Evolutionary conservation across 1,284 basidiomycete genomes (phyloP), one percentile per base, ranked within the genome.

Genomic region (Chalciporus sp.): DNA sequence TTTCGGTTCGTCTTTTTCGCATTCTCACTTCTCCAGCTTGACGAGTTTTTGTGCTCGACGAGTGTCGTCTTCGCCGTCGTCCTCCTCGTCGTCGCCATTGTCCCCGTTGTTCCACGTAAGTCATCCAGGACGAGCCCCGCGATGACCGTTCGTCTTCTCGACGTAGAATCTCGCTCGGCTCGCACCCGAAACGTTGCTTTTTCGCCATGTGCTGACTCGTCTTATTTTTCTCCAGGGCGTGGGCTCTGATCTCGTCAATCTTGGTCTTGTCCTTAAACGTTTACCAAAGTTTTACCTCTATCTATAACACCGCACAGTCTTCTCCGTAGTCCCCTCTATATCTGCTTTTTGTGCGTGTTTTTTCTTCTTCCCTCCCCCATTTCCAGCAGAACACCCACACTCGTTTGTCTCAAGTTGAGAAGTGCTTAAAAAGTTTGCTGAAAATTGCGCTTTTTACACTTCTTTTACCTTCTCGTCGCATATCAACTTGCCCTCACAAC

Each of bases 321-420:
- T 72, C 71, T 67, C 51, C 58, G 61, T 59, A 35, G 48, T 49
- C 52, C 56, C 47, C 53, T 50, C 55, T 50, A 53, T 57, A 53
- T 61, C 65, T 67, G 72, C 63, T 76, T 76, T 76, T 79, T 79
- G 76, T 78, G 79, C 74, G 78, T 77, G 78, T 76, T 72, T 72
- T 76, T 76, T 71, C 72, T 67, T 60, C 47, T 70, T 65, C 59
- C 54, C 40, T 19, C 29, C 45, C 55, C 40, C 49, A 47, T 47
- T 58, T 35, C 57, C 37, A 23, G 43, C 48, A 28, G 41, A 54
- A 51, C 62, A 64, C 52, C 55, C 62, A 69, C 66, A 61, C 55
- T 71, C 67, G 58, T 70, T 71, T 69, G 64, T 58, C 65, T 54
- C 61, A 37, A 28, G n/a, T 56, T 14, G 47, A 51, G 46, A 58